Evolutionary conservation across 163 green algal species (phyloP).

Genomic region (Chlorella variabilis): DNA sequence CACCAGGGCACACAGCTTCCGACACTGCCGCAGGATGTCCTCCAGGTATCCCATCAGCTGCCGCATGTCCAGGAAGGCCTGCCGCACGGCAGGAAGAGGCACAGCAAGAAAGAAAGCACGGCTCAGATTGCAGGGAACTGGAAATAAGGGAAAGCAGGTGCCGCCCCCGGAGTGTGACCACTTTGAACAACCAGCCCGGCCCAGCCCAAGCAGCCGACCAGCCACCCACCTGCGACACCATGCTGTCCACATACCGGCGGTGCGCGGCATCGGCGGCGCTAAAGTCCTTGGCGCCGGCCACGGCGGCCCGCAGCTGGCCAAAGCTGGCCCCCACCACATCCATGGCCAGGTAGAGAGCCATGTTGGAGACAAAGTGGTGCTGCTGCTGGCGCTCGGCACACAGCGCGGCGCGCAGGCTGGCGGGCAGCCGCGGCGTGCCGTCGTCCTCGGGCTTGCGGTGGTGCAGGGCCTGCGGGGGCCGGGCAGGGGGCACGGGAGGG

Average conservation of each 20-base stretch:
- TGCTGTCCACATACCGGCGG: conserved; percentile 62
- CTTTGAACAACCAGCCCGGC: too few species aligned
- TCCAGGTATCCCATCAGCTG: conserved; percentile 60
- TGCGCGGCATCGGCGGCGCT: conserved; percentile 73
- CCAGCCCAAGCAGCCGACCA: not conserved
- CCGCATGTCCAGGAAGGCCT: conserved; percentile 73
- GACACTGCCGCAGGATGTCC: conserved; percentile 65
- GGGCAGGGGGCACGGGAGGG: too few species aligned
- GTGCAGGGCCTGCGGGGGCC: conserved; percentile 13
- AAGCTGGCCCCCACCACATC: conserved; percentile 83
- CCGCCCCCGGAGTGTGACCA: too few species aligned
- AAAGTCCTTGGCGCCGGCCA: conserved; percentile 76
- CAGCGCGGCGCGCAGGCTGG: conserved; percentile 43
- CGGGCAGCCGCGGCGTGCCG: not conserved
- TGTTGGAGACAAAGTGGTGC: conserved; percentile 82
- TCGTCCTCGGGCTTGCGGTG: not conserved
- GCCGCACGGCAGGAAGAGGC: not conserved
- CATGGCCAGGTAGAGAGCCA: conserved; percentile 81
- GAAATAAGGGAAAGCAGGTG: too few species aligned
- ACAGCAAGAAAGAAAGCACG: too few species aligned
- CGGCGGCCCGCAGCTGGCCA: conserved; percentile 53
- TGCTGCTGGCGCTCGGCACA: conserved; percentile 82
- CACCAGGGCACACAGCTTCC: conserved; percentile 53
- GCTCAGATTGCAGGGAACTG: too few species aligned
- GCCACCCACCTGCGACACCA: conserved; percentile 60